These are phyloP conservation scores for Zoysia pacifica DNA, from an alignment of 176 grass and related monocot genomes.

Conservation along the genomic window DNA sequence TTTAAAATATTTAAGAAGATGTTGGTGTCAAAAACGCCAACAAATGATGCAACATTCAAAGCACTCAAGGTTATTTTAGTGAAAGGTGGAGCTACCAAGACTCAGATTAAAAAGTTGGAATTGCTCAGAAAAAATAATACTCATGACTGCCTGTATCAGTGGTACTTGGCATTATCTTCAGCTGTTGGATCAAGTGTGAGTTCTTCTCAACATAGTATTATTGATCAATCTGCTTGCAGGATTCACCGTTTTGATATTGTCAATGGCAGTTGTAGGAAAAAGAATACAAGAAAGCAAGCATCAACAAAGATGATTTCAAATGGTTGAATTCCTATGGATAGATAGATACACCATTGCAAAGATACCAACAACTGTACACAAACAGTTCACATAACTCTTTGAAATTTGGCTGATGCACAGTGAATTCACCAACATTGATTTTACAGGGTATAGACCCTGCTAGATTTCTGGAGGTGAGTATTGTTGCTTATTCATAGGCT, in stretches of 20 bases:
- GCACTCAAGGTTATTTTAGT: slow-evolving; percentile 63
- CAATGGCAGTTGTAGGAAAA: slow-evolving; percentile 21
- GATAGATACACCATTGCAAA: not conserved
- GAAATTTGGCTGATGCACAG: slow-evolving; percentile 14
- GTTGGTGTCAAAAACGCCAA: slow-evolving; percentile 58
- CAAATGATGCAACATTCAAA: slow-evolving; percentile 83
- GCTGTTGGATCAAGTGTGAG: slow-evolving; percentile 41
- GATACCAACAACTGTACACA: slow-evolving; percentile 3
- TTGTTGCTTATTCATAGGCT: not conserved
- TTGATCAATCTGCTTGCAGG: slow-evolving; percentile 26
- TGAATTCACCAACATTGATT: not conserved
- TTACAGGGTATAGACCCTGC: slow-evolving; percentile 18
- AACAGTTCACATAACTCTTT: not conserved
- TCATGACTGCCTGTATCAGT: slow-evolving; percentile 58
- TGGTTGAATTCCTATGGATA: slow-evolving; percentile 16
- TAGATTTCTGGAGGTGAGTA: slow-evolving; percentile 23
- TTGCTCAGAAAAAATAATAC: slow-evolving; percentile 47
- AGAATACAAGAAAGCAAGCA: slow-evolving; percentile 16
- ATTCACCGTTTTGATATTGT: slow-evolving; percentile 13
- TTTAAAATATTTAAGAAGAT: slow-evolving; percentile 72
- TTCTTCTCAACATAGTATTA: slow-evolving; percentile 34
- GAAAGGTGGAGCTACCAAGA: slow-evolving; percentile 51
- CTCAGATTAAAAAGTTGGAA: slow-evolving; percentile 61
- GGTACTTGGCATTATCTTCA: slow-evolving; percentile 52
- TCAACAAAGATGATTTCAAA: slow-evolving; percentile 33